Conservation (phyloP, 768 basidiomycete genomes). For the Strobilomyces dryophilus region DNA sequence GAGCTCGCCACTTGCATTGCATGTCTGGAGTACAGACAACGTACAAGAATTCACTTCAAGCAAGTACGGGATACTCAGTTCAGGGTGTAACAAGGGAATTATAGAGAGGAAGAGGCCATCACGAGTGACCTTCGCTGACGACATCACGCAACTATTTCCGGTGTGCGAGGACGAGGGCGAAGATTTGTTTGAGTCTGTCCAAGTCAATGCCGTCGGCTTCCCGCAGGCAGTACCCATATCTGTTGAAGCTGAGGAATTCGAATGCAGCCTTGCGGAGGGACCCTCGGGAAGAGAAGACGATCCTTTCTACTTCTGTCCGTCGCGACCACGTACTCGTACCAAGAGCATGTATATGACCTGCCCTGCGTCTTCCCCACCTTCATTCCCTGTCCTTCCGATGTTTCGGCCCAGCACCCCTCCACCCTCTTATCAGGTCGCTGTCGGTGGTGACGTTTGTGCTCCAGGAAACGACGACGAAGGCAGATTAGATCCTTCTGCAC, state of each 20-base stretch:
- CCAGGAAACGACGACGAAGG: background rate
- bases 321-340: conserved; percentile 25
- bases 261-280: background rate
- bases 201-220: conserved; percentile 18
- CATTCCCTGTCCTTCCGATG: conserved; percentile 15
- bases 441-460: background rate
- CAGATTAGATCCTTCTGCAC: conserved; percentile 20
- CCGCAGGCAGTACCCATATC: conserved; percentile 9
- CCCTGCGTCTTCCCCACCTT: conserved; percentile 2
- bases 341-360: conserved; percentile 24
- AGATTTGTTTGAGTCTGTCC: conserved; percentile 29
- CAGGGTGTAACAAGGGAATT: conserved; percentile 12
- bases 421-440: conserved; percentile 20
- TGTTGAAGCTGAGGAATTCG: conserved; percentile 1
- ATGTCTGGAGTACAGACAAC: conserved; percentile 39
- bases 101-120: conserved; percentile 12
- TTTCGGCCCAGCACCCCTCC: conserved; percentile 25
- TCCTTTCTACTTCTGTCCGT: conserved; percentile 22
- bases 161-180: conserved; percentile 31
- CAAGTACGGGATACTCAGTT: conserved; percentile 18
- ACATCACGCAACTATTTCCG: conserved; percentile 24
- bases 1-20: conserved; percentile 47
- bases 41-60: conserved; percentile 20
- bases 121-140: conserved; percentile 17
- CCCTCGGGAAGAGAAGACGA: conserved; percentile 19